A percentile compares a stretch with the other conserved stretches of the same genome.
phyloP scores from a whole-genome alignment of 306 rosid genomes.

The Macrotyloma uniflorum region DNA sequence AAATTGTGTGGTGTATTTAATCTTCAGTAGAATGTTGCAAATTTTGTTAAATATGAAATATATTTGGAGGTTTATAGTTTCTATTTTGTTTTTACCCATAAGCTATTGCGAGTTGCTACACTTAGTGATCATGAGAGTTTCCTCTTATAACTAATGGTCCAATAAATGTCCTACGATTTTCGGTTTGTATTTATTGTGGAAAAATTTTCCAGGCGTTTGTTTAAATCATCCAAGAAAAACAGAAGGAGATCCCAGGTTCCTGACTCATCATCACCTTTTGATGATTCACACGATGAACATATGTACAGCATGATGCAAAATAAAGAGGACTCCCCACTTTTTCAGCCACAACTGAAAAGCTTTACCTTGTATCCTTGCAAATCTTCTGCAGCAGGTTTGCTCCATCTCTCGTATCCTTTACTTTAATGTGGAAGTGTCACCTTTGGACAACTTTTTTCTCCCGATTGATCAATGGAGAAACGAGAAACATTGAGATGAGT shows the following conservation, averaged over 20 bases:
- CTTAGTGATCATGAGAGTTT: conserved; percentile 30
- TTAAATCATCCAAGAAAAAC: conserved; percentile 60
- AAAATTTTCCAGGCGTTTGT: conserved; percentile 60
- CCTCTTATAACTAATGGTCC: conserved; percentile 11
- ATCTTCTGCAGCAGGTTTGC: conserved; percentile 63
- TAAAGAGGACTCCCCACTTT: conserved; percentile 42
- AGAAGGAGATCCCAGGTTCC: conserved; percentile 55
- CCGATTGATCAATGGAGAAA: conserved; percentile 17
- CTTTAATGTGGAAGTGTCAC: conserved; percentile 21
- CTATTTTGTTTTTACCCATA: background rate
- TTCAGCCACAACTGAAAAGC: conserved; percentile 42
- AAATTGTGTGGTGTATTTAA: background rate
- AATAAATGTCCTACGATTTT: background rate
- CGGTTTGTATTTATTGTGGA: conserved; percentile 12
- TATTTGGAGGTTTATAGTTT: conserved; percentile 18
- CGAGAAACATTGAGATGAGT: background rate
- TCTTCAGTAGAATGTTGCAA: conserved; percentile 5
- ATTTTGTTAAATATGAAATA: conserved; percentile 1
- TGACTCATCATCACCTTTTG: conserved; percentile 55
- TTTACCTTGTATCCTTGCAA: conserved; percentile 46
- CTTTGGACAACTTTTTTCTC: background rate
- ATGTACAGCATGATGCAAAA: conserved; percentile 38
- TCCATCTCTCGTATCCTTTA: conserved; percentile 33
- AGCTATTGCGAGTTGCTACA: conserved; percentile 14
- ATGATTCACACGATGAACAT: conserved; percentile 50